Evolutionary conservation across 2,329 filamentous ascomycete genomes (phyloP).

Genomic region (Monilinia vaccinii-corymbosi): DNA sequence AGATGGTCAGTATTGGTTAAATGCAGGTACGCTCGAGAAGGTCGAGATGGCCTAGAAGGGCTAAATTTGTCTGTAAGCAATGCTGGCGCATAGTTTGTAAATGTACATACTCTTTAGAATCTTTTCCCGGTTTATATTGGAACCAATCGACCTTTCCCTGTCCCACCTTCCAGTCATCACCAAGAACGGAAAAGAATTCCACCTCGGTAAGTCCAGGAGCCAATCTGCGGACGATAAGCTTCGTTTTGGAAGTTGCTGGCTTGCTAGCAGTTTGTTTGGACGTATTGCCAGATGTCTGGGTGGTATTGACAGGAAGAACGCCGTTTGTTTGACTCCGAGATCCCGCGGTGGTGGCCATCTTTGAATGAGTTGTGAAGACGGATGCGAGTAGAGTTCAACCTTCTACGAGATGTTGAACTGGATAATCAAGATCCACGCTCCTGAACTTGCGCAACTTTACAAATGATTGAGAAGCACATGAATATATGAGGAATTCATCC

Average conservation of each 20-base stretch:
- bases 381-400: slow-evolving; percentile 5
- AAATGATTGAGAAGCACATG: neutral
- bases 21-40: slow-evolving; percentile 74
- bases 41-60: slow-evolving; percentile 75
- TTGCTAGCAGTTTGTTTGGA: slow-evolving; percentile 36
- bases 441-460: too few species aligned
- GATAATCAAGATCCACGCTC: neutral
- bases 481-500: neutral
- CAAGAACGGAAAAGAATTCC: slow-evolving; percentile 66
- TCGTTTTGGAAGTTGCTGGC: slow-evolving; percentile 51
- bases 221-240: slow-evolving; percentile 75
- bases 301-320: slow-evolving; percentile 40
- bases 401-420: neutral
- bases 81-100: neutral
- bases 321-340: slow-evolving; percentile 38
- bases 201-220: slow-evolving; percentile 74
- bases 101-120: slow-evolving; percentile 67
- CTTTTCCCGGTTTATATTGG: slow-evolving; percentile 62
- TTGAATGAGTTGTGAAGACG: neutral
- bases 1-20: slow-evolving; percentile 64
- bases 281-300: slow-evolving; percentile 36
- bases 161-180: slow-evolving; percentile 73
- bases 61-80: slow-evolving; percentile 34
- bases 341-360: slow-evolving; percentile 19
- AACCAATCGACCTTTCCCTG: slow-evolving; percentile 80